A percentile compares a stretch with the other conserved stretches of the same genome.
phyloP scores from a whole-genome alignment of 177 flowering plant species.

The Vitis hybrid region DNA sequence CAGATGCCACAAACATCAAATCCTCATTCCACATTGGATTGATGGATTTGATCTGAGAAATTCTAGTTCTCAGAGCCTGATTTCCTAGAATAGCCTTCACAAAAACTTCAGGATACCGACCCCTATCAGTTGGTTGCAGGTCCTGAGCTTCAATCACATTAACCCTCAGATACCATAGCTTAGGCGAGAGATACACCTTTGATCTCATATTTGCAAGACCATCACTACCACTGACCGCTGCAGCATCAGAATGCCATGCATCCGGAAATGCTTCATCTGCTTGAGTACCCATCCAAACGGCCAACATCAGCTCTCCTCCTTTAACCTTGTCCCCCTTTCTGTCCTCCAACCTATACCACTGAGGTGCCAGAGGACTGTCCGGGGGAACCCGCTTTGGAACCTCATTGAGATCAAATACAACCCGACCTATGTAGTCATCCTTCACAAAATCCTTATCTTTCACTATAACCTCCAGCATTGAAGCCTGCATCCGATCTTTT shows the following conservation, averaged over 20 bases:
- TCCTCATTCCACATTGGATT: slow-evolving; percentile 56
- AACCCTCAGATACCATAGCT: slow-evolving; percentile 49
- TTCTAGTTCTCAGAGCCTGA: slow-evolving; percentile 36
- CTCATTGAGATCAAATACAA: slow-evolving; percentile 56
- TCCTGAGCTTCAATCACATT: slow-evolving; percentile 52
- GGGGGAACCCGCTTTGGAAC: slow-evolving; percentile 52
- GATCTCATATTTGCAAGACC: slow-evolving; percentile 39
- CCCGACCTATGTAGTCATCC: slow-evolving; percentile 48
- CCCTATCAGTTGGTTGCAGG: slow-evolving; percentile 26
- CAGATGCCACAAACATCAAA: slow-evolving; percentile 48
- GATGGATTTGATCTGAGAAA: slow-evolving; percentile 32
- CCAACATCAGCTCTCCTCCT: slow-evolving; percentile 49
- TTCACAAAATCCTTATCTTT: slow-evolving; percentile 66
- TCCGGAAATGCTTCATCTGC: slow-evolving; percentile 55
- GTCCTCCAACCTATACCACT: slow-evolving; percentile 49
- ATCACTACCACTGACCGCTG: slow-evolving; percentile 35
- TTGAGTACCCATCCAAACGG: slow-evolving; percentile 51
- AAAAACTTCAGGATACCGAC: slow-evolving; percentile 39
- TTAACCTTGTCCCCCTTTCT: slow-evolving; percentile 34
- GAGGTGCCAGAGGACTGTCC: slow-evolving; percentile 47
- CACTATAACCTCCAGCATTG: slow-evolving; percentile 51
- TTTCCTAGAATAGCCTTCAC: slow-evolving; percentile 44
- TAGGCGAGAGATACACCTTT: slow-evolving; percentile 46
- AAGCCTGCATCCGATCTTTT: slow-evolving; percentile 61
- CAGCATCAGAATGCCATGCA: slow-evolving; percentile 54